Evolutionary conservation across 164 flowering plant genomes (phyloP).

Genomic region (Stephania japonica): DNA sequence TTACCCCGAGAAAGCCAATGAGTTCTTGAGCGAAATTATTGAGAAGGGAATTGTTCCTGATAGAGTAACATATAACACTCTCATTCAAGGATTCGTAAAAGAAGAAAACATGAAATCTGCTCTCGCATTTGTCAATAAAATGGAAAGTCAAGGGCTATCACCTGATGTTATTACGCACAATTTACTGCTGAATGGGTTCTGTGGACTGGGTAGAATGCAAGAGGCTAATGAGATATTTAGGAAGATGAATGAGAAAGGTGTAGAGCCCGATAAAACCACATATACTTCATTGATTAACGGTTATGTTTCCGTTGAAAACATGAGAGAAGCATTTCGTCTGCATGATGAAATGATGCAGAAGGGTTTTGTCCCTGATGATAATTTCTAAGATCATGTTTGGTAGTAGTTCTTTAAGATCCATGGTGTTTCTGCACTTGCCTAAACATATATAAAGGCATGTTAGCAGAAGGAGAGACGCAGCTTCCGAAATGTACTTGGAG

Average conservation of each 20-base stretch:
- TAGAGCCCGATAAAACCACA: constrained; percentile 66
- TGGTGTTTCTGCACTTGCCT: too few species aligned
- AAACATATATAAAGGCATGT: too few species aligned
- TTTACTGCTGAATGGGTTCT: constrained; percentile 50
- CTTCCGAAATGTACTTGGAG: too few species aligned
- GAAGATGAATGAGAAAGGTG: constrained; percentile 55
- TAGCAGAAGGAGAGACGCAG: too few species aligned
- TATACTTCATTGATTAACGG: constrained; percentile 74
- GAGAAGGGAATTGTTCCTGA: constrained; percentile 52
- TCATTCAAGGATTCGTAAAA: constrained; percentile 60
- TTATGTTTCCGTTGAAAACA: constrained; percentile 52
- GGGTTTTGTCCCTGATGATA: constrained; percentile 83
- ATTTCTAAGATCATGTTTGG: constrained; percentile 32
- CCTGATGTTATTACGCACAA: constrained; percentile 69
- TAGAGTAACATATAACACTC: constrained; percentile 64
- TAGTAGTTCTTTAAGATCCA: neutral
- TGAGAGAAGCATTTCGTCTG: constrained; percentile 74
- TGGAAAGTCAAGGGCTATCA: constrained; percentile 54
- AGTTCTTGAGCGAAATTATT: constrained; percentile 49
- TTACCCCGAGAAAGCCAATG: constrained; percentile 42
- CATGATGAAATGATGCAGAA: constrained; percentile 88
- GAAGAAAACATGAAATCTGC: constrained; percentile 56
- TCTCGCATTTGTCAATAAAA: constrained; percentile 40
- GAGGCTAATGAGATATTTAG: constrained; percentile 52
- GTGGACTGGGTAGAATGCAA: constrained; percentile 67